Base-by-base conservation (phyloP, 805 yeast genomes). In the Saccharomyces paradoxus region DNA sequence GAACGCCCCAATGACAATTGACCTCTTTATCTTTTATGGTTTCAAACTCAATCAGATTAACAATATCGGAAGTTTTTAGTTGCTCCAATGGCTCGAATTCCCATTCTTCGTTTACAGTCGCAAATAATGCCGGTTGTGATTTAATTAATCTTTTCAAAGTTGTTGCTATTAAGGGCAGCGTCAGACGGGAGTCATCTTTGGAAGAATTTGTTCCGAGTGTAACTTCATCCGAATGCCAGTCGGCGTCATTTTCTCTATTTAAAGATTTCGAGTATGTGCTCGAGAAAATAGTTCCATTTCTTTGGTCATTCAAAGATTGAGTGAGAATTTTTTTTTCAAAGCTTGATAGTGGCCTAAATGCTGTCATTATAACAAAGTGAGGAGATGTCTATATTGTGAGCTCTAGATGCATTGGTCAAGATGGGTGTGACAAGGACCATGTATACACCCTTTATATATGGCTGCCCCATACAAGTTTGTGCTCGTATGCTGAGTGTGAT, bases 211-310 rank as follows among this genome's bases (percentile, higher is more conserved):
- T 57, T 2, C 58, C 31, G 12, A 64, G 54, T 2, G 69, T 66
- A 9, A 63, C 62, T 28, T 63, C 68, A 32, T 68, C 70, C 9
- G 54, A 56, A 56, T 63, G 53, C 29, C 57, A 37, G 7, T 37
- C 44, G 12, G 44, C 44, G 17, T 37, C 44, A 17, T 17, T 37
- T 17, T 17, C 44, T 37, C 24, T 37, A 17, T 10, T 17, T 17
- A 17, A 4, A 17, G 44, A 37, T 37, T 37, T 37, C 1, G 44
- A 37, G 48, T 63, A 64, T 32, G 58, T 56, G 9, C 66, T 63
- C 5, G 65, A 59, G 48, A 64, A 66, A 0, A 63, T 53, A 9
- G 61, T 60, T n/a, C 71, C 70, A 55, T 65, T 66, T 52, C 64
- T 58, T 30, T 58, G 51, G 13, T 59, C 59, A 32, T 62, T 63